A percentile compares a stretch with the other conserved stretches of the same genome.
Conservation (phyloP, 345 rosid species). For the Kandelia obovata region DNA sequence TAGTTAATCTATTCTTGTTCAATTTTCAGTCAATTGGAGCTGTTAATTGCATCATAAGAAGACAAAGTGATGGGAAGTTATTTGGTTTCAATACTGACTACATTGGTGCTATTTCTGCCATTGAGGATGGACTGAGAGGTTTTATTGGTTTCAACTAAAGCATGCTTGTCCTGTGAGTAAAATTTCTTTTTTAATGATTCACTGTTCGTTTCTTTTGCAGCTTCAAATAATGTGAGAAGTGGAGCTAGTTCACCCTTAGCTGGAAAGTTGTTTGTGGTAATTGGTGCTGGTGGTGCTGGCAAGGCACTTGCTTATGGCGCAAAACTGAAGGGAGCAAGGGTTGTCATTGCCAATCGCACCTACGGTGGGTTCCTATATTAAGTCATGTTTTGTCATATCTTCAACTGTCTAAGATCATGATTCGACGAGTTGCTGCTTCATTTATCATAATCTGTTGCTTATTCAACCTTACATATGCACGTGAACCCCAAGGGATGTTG, state of each 20-base stretch:
- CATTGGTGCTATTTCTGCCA: constrained; percentile 91
- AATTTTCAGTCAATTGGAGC: constrained; percentile 81
- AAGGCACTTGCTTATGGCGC: constrained; percentile 97
- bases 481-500: too few species aligned
- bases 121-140: constrained; percentile 91
- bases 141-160: constrained; percentile 16
- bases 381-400: too few species aligned
- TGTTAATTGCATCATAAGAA: constrained; percentile 78
- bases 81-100: constrained; percentile 84
- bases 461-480: too few species aligned
- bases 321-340: constrained; percentile 79
- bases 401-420: too few species aligned
- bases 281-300: constrained; percentile 97
- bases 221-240: constrained; percentile 30
- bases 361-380: constrained; percentile 40
- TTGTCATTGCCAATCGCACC: constrained; percentile 85
- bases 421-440: too few species aligned
- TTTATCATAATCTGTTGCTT: too few species aligned
- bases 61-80: constrained; percentile 71
- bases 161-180: constrained; percentile 2
- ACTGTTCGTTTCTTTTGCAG: constrained; percentile 31
- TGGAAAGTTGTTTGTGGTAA: constrained; percentile 78
- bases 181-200: constrained; percentile 15
- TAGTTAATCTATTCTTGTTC: constrained; percentile 24
- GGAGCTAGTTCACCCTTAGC: constrained; percentile 53